Evolutionary conservation across 2,329 filamentous ascomycete genomes (phyloP).

Genomic region (Fusarium devonianum): DNA sequence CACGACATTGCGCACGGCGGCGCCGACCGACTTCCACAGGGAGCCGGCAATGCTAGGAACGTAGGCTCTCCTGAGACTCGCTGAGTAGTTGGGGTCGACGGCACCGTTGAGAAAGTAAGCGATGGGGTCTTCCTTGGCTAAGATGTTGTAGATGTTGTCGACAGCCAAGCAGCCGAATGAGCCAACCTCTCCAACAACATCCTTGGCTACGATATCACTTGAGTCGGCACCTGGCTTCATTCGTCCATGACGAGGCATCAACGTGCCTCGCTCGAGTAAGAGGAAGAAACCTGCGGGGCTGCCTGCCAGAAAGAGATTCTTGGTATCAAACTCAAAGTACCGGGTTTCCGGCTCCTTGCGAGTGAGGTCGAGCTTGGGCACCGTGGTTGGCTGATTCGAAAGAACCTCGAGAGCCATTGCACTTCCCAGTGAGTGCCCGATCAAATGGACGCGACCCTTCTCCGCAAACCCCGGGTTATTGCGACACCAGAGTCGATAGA

Average conservation of each 20-base stretch:
- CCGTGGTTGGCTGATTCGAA: conserved; percentile 81
- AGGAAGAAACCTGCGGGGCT: conserved; percentile 94
- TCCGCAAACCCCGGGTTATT: conserved; percentile 90
- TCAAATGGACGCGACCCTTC: conserved; percentile 84
- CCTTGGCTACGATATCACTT: conserved; percentile 61
- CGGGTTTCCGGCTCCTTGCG: conserved; percentile 55
- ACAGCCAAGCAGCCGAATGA: conserved; percentile 90
- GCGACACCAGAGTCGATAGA: conserved; percentile 93
- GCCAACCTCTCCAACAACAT: conserved; percentile 79
- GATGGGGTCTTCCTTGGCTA: conserved; percentile 76
- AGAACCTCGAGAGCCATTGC: conserved; percentile 94
- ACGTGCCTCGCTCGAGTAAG: conserved; percentile 74
- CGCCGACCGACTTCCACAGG: conserved; percentile 69
- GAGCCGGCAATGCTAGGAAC: conserved; percentile 77
- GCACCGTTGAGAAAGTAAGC: conserved; percentile 92
- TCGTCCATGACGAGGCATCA: conserved; percentile 79
- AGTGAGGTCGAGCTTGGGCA: conserved; percentile 60
- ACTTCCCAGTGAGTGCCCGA: conserved; percentile 92
- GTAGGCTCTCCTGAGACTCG: conserved; percentile 76
- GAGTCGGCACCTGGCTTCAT: conserved; percentile 77
- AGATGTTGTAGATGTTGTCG: conserved; percentile 95
- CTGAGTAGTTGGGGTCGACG: conserved; percentile 81
- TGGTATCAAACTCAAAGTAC: conserved; percentile 90
- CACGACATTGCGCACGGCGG: conserved; percentile 68
- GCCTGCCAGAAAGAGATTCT: conserved; percentile 86